Evolutionary conservation across 306 rosid genomes (phyloP), one percentile per base, ranked within the genome.

Genomic region (Luffa acutangula): DNA sequence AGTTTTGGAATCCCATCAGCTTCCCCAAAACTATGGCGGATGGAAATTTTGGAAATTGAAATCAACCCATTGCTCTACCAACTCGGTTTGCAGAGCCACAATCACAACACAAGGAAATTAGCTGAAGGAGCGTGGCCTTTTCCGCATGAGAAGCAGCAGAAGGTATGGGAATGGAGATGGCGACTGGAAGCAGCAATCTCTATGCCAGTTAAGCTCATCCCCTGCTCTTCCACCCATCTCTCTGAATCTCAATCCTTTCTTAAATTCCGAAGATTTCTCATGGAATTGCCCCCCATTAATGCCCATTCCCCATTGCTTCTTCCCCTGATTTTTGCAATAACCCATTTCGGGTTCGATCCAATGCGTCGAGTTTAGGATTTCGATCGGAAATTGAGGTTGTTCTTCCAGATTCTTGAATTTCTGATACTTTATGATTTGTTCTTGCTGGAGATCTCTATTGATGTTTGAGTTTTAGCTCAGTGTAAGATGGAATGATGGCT

Each of bases 161-260:
- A 20, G 60, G 62, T 74, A 74, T 74, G 78, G 78, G 78, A 74
- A 74, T 74, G 62, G 78, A 51, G 78, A 74, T 74, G 62, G 78
- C 43, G 25, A 51, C 59, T 74, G 78, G 78, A 73, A 73, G 78
- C 59, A 74, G 31, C 60, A 51, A 74, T 48, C 57, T 42, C 75
- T 43, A 21, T 71, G 76, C 57, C 57, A 71, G 58, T 71, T 45
- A 46, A 71, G n/a, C 57, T 12, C 36, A 71, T 71, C 69, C 41
- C 69, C 14, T 25, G 69, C 39, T 9, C 15, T 20, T 42, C 39
- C 41, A 33, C 57, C 76, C n/a, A 45, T 46, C 57, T 71, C 41
- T 74, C 62, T 31, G 5, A 34, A 15, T 51, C 78, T 8, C 13
- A 31, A 31, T 14, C 77, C 6, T 15, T 11, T 45, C 75, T 45